Percentiles rank a stretch among this genome's conserved stretches.
Evolutionary conservation across 768 basidiomycete species (phyloP).

Genomic region (Pilatotrama ljubarskyi): DNA sequence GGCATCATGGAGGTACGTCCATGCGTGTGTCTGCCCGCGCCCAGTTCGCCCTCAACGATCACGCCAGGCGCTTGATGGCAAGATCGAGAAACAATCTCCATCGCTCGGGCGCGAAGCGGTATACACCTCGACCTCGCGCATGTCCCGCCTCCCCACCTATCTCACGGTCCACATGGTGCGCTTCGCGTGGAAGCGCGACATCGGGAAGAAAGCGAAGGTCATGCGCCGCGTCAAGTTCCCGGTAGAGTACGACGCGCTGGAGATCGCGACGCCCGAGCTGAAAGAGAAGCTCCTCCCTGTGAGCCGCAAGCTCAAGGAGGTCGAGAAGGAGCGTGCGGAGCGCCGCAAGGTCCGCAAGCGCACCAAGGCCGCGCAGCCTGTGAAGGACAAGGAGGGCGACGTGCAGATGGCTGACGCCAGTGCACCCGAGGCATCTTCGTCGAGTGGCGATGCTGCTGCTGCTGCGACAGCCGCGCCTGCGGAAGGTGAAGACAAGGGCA

Average conservation of each 20-base stretch:
- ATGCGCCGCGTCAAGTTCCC: constrained; percentile 94
- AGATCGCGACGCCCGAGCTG: constrained; percentile 79
- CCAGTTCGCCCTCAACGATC: too few species aligned
- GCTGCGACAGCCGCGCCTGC: constrained; percentile 22
- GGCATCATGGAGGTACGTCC: constrained; percentile 77
- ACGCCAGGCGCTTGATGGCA: constrained; percentile 77
- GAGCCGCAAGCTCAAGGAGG: constrained; percentile 68
- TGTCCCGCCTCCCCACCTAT: constrained; percentile 83
- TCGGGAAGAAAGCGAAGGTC: constrained; percentile 92
- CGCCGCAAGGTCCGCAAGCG: constrained; percentile 79
- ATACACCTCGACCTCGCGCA: constrained; percentile 78
- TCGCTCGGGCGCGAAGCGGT: constrained; percentile 76
- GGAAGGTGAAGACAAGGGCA: constrained; percentile 29
- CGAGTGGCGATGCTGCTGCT: constrained; percentile 23
- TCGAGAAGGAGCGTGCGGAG: constrained; percentile 84
- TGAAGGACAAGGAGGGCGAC: constrained; percentile 35
- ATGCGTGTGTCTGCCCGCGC: not conserved
- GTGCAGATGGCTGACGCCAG: constrained; percentile 50
- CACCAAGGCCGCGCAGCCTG: constrained; percentile 50
- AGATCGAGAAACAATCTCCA: constrained; percentile 82
- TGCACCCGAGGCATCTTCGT: constrained; percentile 23
- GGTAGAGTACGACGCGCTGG: constrained; percentile 82
- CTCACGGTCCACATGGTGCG: constrained; percentile 94
- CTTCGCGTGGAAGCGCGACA: constrained; percentile 92
- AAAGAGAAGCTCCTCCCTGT: constrained; percentile 70